These are phyloP conservation scores for Wallacemonas collosoma DNA, from an alignment of 208 protist species.

Conservation along the genomic window DNA sequence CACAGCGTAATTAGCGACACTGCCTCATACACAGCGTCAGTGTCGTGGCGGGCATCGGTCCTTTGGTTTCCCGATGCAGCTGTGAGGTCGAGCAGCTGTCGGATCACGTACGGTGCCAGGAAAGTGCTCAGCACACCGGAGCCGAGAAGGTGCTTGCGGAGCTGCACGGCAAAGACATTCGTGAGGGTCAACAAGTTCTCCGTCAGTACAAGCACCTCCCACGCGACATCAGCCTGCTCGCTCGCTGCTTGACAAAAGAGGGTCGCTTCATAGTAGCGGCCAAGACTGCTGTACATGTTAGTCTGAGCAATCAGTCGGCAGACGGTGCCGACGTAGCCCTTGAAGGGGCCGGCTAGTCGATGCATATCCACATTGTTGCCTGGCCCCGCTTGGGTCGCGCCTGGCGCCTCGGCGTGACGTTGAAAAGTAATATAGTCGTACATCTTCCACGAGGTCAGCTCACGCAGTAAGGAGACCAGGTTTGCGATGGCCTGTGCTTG, in stretches of 20 bases:
- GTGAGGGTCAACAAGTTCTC: conserved; percentile 30
- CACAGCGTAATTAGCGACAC: conserved; percentile 2
- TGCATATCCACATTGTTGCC: conserved; percentile 17
- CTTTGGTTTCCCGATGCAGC: background rate
- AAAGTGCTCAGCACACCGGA: conserved; percentile 2
- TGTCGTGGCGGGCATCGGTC: background rate
- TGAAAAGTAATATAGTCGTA: conserved; percentile 28
- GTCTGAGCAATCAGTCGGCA: conserved; percentile 18
- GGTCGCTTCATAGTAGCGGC: conserved; percentile 8
- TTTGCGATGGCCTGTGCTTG: conserved; percentile 21
- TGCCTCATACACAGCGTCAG: background rate
- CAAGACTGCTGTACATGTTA: conserved; percentile 18
- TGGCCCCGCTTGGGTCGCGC: conserved; percentile 2
- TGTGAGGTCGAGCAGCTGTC: background rate
- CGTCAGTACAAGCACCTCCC: conserved; percentile 15
- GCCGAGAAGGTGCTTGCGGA: conserved; percentile 18
- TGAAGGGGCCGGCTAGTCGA: conserved; percentile 25
- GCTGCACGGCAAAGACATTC: conserved; percentile 16
- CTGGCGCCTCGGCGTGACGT: background rate
- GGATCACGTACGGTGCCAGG: conserved; percentile 7
- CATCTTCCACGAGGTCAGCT: conserved; percentile 45
- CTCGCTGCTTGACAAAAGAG: background rate
- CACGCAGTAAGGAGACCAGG: conserved; percentile 31
- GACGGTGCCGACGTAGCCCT: conserved; percentile 32
- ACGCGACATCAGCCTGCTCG: conserved; percentile 12